Base-by-base conservation (phyloP, 2,329 filamentous ascomycete species). In the Xylaria sp. region DNA sequence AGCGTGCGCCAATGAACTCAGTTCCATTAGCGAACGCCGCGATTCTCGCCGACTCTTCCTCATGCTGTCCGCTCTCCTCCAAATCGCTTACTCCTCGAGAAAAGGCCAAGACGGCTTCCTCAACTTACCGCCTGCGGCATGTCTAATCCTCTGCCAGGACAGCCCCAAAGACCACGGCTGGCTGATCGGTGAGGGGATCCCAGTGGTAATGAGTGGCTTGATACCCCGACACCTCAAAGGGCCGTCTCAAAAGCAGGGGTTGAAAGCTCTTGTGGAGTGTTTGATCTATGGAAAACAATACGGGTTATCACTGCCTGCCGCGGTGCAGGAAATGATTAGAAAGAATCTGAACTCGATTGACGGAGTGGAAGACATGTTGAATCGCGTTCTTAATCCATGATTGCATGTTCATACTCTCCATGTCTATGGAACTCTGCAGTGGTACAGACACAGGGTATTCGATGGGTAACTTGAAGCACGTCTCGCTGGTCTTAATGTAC, bases 231-330 rank as follows among this genome's bases (percentile, higher is more conserved):
- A 20, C 20, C 34, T 2, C 39, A 56, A n/a, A 34, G 60, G 52
- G 18, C 12, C 52, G 28, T 5, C 32, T 48, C 61, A 57, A 10
- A 63, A 48, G 51, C 51, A 8, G 39, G 51, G 15, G 6, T 63
- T 18, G 9, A 56, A 56, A 37, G 28, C 52, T 8, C 12, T 63
- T 7, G 51, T 57, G 41, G 61, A 63, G 12, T 57, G 51, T 25
- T 5, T 63, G 25, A 57, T 63, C 28, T 56, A 56, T 44, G 51
- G 61, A 23, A 63, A 56, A 3, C 51, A 63, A 2, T 63, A 63
- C 20, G 61, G 51, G 9, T 34, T 63, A 13, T 23, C 50, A 34
- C 37, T 46, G 23, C 50, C 50, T 55, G 2, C 23, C 1, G 37
- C 4, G 34, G 34, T 18, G 6, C 37, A 15, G 3, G 5, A 58